phyloP scores from a whole-genome alignment of 805 yeast species.

The Torulaspora delbrueckii region DNA sequence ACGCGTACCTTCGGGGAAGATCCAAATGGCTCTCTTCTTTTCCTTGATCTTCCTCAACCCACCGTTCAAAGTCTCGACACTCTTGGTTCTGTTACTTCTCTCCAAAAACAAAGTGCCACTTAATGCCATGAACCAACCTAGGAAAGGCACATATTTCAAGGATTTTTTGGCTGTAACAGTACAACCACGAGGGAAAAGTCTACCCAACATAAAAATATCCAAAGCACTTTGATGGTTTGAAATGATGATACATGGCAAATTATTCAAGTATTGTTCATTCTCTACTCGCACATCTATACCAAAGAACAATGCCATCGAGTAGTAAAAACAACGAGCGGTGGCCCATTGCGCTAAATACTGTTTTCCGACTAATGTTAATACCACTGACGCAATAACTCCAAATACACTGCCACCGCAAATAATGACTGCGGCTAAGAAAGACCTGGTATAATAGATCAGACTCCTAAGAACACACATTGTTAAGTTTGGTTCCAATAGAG shows the following conservation, averaged over 20 bases:
- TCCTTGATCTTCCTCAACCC: conserved; percentile 61
- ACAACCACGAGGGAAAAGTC: conserved; percentile 79
- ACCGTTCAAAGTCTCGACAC: conserved; percentile 64
- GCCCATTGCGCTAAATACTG: conserved; percentile 81
- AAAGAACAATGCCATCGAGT: conserved; percentile 52
- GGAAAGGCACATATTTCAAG: conserved; percentile 75
- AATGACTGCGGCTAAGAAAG: conserved; percentile 48
- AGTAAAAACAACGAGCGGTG: conserved; percentile 78
- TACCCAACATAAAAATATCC: conserved; percentile 78
- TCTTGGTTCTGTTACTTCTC: conserved; percentile 68
- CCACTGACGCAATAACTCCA: conserved; percentile 72
- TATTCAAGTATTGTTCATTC: conserved; percentile 54
- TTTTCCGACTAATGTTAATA: conserved; percentile 64
- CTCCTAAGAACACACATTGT: conserved; percentile 18
- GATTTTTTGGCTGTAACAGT: conserved; percentile 89
- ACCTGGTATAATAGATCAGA: conserved; percentile 53
- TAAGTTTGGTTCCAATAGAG: background rate
- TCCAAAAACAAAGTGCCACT: conserved; percentile 91
- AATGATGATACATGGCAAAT: conserved; percentile 70
- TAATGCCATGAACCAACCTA: conserved; percentile 95
- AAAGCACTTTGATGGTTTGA: conserved; percentile 90
- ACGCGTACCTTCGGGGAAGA: conserved; percentile 98
- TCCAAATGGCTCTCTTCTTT: conserved; percentile 69
- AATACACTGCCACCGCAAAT: conserved; percentile 60
- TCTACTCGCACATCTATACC: conserved; percentile 68